Evolutionary conservation across 176 grass and related monocot species (phyloP).

Genomic region (Musa beccarii): DNA sequence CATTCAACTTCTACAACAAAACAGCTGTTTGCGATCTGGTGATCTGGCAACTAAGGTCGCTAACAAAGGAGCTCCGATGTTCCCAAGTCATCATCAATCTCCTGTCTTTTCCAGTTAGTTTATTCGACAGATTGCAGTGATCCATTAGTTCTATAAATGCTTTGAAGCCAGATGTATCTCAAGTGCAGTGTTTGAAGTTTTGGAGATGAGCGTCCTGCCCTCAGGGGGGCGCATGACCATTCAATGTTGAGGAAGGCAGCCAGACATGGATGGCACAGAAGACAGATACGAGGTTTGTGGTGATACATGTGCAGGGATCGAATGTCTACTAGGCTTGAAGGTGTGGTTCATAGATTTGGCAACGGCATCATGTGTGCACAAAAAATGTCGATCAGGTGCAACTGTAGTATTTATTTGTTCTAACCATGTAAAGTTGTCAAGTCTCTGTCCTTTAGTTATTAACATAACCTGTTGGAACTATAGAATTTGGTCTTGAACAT

Average conservation of each 20-base stretch:
- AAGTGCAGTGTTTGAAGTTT: not conserved
- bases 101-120: conserved; percentile 45
- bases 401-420: not conserved
- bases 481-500: not conserved
- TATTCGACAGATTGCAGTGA: conserved; percentile 25
- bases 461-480: not conserved
- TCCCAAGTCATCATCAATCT: conserved; percentile 57
- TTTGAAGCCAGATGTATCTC: not conserved
- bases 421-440: not conserved
- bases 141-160: not conserved
- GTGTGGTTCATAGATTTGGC: not conserved
- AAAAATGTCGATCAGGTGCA: not conserved
- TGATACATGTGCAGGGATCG: not conserved
- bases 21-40: conserved; percentile 50
- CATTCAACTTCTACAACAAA: conserved; percentile 86
- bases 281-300: not conserved
- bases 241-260: not conserved
- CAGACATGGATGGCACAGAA: not conserved
- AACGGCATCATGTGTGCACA: not conserved
- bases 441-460: not conserved
- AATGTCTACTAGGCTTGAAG: not conserved
- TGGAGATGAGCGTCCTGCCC: not conserved
- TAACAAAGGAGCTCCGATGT: conserved; percentile 45
- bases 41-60: conserved; percentile 50
- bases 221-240: not conserved